Base-by-base conservation (phyloP, 179 eudicot genomes). In the Silene coronaria region DNA sequence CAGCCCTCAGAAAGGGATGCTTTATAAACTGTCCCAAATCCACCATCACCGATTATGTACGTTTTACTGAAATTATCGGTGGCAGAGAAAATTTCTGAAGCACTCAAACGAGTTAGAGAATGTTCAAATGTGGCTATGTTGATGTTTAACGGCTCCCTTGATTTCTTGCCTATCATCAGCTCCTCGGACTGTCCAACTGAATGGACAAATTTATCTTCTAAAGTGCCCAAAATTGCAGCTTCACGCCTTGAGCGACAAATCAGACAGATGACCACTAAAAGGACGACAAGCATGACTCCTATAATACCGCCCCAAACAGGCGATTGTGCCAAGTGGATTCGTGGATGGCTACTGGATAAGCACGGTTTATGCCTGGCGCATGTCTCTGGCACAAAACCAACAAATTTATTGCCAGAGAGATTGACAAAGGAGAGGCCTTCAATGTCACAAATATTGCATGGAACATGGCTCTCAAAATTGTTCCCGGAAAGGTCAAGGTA, bases 41-140 rank as follows among this genome's bases (percentile, higher is more conserved):
- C 99, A 55, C 97, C 97, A 73, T 90, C 97, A 22, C 99, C 97
- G 2, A 92, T 91, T 36, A 95, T 85, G 34, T 83, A 89, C 1
- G 89, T 86, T 86, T 89, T 88, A 91, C 95, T 95, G 89, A 95
- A 95, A 74, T 95, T 95, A 67, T 90, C 91, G 5, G 99, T 95
- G 24, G 97, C 91, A 24, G 86, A 84, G 60, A 89, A 60, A 34
- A 94, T 92, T 21, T 92, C 98, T 13, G 86, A 72, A 58, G 89
- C 85, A 80, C 86, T 84, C 70, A 90, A 69, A 67, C 95, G 82
- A 32, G 88, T 78, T 60, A 95, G 76, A 8, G 94, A 85, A 24
- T 92, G 96, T 84, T 92, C 89, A 73, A 95, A 95, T 48, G 95
- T 92, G 2, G 97, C 99, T 58, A 95, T 73, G 72, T 95, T 92